Evolutionary conservation across 257 asterid species (phyloP).

Genomic region (Solanum pinnatisectum): DNA sequence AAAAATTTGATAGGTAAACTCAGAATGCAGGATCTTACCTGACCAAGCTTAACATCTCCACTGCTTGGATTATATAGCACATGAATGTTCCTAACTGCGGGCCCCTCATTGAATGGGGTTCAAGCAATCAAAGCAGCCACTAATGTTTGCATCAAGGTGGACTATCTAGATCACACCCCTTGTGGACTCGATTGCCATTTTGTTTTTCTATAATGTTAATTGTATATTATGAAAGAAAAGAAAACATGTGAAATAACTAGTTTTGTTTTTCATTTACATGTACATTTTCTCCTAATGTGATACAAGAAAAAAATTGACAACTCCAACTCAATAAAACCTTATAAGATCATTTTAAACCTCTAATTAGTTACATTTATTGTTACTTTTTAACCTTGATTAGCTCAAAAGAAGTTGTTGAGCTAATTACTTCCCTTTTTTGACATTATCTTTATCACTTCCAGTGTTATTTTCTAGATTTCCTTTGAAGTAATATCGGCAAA

Average conservation of each 20-base stretch:
- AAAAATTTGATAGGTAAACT: not conserved
- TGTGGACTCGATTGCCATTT: not conserved
- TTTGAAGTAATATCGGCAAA: not conserved
- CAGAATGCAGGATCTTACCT: slow-evolving; percentile 7
- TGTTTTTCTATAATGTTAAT: not conserved
- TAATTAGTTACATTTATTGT: not conserved
- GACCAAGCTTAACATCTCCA: slow-evolving; percentile 28
- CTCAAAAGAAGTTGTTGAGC: not conserved
- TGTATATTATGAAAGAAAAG: not conserved
- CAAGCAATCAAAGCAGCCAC: not conserved
- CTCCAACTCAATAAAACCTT: not conserved
- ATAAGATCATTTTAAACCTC: not conserved
- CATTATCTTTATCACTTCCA: not conserved
- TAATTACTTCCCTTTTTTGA: not conserved
- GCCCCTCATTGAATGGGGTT: slow-evolving; percentile 11
- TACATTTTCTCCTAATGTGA: not conserved
- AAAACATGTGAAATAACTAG: not conserved
- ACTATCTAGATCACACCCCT: not conserved
- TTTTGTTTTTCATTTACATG: not conserved
- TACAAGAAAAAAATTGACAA: not conserved
- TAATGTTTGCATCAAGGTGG: not conserved
- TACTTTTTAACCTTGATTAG: not conserved
- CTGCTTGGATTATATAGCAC: slow-evolving; percentile 21
- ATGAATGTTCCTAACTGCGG: slow-evolving; percentile 26
- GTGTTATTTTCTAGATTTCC: not conserved